These are phyloP conservation scores for Cornus florida DNA, from an alignment of 148 eudicot genomes.

Conservation along the genomic window DNA sequence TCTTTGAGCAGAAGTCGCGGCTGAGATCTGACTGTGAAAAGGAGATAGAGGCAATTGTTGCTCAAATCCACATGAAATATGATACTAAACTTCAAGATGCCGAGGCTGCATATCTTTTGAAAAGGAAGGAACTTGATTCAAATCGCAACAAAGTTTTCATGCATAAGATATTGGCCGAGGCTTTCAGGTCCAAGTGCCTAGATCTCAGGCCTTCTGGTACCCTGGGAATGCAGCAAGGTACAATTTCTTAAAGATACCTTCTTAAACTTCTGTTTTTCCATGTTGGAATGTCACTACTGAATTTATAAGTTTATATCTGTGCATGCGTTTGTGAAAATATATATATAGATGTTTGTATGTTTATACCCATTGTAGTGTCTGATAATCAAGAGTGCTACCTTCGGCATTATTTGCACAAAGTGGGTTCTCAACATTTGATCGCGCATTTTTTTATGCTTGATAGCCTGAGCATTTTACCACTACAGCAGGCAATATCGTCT, in stretches of 20 bases:
- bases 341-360: no score
- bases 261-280: neutral
- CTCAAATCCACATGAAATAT: constrained; percentile 56
- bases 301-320: no score
- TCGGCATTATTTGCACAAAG: no score
- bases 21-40: constrained; percentile 64
- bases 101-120: constrained; percentile 47
- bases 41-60: constrained; percentile 57
- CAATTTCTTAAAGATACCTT: neutral
- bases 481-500: no score
- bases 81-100: constrained; percentile 50
- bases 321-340: no score
- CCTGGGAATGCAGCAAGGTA: constrained; percentile 52
- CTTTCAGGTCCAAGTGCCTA: constrained; percentile 62
- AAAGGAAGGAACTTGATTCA: constrained; percentile 57
- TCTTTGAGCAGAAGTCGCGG: constrained; percentile 47
- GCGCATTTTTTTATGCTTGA: no score
- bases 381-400: no score
- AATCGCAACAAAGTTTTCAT: constrained; percentile 45
- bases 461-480: no score
- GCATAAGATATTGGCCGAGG: constrained; percentile 72
- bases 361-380: no score
- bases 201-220: constrained; percentile 43
- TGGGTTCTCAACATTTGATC: no score
- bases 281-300: no score